These are phyloP conservation scores for Dissophora globulifera DNA, from an alignment of 192 early-diverging fungal species.

Conservation along the genomic window DNA sequence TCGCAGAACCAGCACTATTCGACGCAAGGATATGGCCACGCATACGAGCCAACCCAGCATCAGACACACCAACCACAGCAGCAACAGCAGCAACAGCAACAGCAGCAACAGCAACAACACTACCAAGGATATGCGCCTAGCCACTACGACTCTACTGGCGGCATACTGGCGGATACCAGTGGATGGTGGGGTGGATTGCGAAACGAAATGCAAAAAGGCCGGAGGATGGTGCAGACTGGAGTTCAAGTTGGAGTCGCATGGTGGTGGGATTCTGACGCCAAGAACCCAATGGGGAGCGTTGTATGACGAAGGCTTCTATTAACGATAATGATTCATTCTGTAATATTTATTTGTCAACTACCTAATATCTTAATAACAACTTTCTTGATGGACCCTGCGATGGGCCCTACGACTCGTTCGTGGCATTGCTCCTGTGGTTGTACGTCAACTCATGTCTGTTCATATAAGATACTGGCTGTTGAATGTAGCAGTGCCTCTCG, in stretches of 20 bases:
- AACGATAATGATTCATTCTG: too few relatives aligned
- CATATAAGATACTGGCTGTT: too few relatives aligned
- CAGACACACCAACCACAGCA: slow-evolving; percentile 3
- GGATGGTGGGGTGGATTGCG: slow-evolving; percentile 30
- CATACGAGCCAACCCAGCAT: slow-evolving; percentile 8
- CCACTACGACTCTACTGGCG: neutral
- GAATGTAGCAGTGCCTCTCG: too few relatives aligned
- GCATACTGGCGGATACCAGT: slow-evolving; percentile 8
- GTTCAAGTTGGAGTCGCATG: slow-evolving; percentile 47
- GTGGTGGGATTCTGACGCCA: slow-evolving; percentile 43
- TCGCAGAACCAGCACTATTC: slow-evolving; percentile 9
- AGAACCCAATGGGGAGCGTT: slow-evolving; percentile 32
- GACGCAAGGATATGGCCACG: neutral
- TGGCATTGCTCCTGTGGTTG: too few relatives aligned
- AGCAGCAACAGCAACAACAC: slow-evolving; percentile 18
- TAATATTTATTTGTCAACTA: too few relatives aligned
- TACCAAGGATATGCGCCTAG: slow-evolving; percentile 12
- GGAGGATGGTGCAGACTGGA: slow-evolving; percentile 41
- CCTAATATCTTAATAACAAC: too few relatives aligned
- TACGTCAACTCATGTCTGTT: too few relatives aligned
- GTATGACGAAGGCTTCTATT: slow-evolving; percentile 14
- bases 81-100: slow-evolving; percentile 27
- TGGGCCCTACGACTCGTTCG: too few relatives aligned
- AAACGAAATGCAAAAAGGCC: slow-evolving; percentile 35
- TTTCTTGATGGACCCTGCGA: too few relatives aligned